Percentiles rank a stretch among this genome's conserved stretches.
Conservation (phyloP, 352 stramenopile species). For the Pythium aquatile region DNA sequence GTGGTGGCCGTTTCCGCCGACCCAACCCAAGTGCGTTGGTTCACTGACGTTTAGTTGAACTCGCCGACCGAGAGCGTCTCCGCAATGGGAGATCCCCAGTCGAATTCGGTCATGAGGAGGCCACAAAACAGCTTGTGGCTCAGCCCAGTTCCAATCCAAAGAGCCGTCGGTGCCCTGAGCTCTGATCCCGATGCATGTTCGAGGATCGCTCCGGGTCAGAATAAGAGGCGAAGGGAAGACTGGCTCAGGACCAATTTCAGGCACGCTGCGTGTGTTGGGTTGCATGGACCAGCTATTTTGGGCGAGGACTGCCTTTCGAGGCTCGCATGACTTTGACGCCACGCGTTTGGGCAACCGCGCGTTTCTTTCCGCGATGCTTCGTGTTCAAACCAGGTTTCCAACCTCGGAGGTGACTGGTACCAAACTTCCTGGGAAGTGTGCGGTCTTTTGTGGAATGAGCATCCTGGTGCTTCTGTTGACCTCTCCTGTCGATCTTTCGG, state of each 20-base stretch:
- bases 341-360: not conserved
- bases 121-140: not conserved
- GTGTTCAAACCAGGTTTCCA: not conserved
- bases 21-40: not conserved
- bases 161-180: not conserved
- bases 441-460: no score
- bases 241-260: no score
- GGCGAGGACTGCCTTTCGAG: not conserved
- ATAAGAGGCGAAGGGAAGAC: not conserved
- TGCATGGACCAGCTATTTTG: not conserved
- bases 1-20: not conserved
- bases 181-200: not conserved
- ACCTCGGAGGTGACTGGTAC: no score
- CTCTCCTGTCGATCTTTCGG: not conserved
- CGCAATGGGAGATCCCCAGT: constrained; percentile 1
- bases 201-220: not conserved
- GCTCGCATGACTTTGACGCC: constrained; percentile 2
- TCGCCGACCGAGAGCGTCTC: not conserved
- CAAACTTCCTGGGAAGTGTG: no score
- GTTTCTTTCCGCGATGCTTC: not conserved
- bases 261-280: not conserved
- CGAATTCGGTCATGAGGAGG: not conserved
- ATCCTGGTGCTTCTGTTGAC: not conserved
- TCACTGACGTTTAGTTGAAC: not conserved
- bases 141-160: not conserved